These are phyloP conservation scores for Metarhizium rileyi DNA, from an alignment of 2,329 filamentous ascomycete genomes.

Conservation along the genomic window DNA sequence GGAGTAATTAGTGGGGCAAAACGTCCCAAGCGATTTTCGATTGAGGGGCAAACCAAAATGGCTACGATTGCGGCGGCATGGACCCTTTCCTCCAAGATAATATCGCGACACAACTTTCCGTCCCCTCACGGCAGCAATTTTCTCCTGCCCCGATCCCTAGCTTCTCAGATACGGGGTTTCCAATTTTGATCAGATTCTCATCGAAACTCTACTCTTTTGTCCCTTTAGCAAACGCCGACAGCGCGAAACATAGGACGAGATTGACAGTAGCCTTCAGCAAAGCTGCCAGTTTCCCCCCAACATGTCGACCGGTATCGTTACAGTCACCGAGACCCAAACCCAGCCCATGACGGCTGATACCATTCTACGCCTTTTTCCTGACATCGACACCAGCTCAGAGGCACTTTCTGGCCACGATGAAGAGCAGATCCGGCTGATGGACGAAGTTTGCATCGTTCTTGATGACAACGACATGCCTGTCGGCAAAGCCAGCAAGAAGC, in stretches of 20 bases:
- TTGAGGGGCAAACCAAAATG: too few species aligned
- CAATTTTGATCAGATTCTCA: too few species aligned
- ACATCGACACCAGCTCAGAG: slow-evolving; percentile 60
- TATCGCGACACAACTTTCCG: too few species aligned
- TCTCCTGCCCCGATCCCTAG: too few species aligned
- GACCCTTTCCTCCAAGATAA: too few species aligned
- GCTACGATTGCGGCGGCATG: too few species aligned
- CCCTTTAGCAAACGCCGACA: background rate
- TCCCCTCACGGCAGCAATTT: too few species aligned
- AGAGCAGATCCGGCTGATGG: slow-evolving; percentile 96
- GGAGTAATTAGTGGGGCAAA: too few species aligned
- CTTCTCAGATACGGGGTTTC: too few species aligned
- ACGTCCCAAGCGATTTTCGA: too few species aligned
- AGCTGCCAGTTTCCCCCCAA: background rate
- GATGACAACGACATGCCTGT: slow-evolving; percentile 89
- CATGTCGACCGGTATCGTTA: slow-evolving; percentile 26
- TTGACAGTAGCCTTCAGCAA: background rate
- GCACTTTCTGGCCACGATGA: slow-evolving; percentile 88
- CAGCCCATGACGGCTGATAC: slow-evolving; percentile 73
- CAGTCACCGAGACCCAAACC: slow-evolving; percentile 33
- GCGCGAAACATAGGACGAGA: background rate
- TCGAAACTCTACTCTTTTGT: too few species aligned
- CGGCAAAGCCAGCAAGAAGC: slow-evolving; percentile 95
- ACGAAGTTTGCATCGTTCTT: slow-evolving; percentile 95
- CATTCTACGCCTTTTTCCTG: slow-evolving; percentile 80